Percentiles rank a stretch among this genome's conserved stretches.
Conservation (phyloP, 352 stramenopile genomes). For the Globisporangium canariense region DNA sequence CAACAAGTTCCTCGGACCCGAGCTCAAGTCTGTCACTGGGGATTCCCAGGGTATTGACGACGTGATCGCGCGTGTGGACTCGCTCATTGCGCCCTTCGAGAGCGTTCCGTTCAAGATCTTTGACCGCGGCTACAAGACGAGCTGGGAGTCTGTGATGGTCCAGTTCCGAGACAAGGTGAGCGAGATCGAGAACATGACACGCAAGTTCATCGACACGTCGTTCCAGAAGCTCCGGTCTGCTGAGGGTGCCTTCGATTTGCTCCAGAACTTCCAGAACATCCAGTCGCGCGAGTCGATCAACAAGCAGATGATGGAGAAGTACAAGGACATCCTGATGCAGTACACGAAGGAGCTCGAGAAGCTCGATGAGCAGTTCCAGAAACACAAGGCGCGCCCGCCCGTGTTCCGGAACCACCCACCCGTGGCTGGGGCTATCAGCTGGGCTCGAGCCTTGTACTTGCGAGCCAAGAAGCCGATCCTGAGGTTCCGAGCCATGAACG, state of each 20-base stretch:
- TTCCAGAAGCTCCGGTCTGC: conserved; percentile 95
- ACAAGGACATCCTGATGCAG: conserved; percentile 95
- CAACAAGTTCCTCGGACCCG: conserved; percentile 93
- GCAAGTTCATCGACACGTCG: conserved; percentile 93
- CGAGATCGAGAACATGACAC: conserved; percentile 94
- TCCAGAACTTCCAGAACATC: conserved; percentile 98
- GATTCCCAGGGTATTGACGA: conserved; percentile 94
- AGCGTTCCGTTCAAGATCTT: conserved; percentile 93
- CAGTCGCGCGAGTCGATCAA: conserved; percentile 94
- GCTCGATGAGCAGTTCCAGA: conserved; percentile 89
- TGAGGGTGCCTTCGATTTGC: conserved; percentile 93
- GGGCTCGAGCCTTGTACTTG: conserved; percentile 83
- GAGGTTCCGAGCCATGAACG: conserved; percentile 91
- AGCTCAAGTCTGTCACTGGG: conserved; percentile 94
- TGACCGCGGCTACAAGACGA: conserved; percentile 92
- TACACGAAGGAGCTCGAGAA: conserved; percentile 95
- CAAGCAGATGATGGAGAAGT: conserved; percentile 96
- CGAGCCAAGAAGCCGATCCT: conserved; percentile 94
- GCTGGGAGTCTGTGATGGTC: conserved; percentile 93
- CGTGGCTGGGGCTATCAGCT: conserved; percentile 81
- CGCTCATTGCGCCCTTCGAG: conserved; percentile 84
- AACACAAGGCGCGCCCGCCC: conserved; percentile 72
- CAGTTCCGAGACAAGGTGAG: conserved; percentile 92
- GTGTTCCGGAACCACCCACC: conserved; percentile 94
- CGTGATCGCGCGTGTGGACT: conserved; percentile 87